Percentiles rank a stretch among this genome's conserved stretches.
Conservation (phyloP, 1,284 basidiomycete species). For the Taiwanofungus camphoratus region DNA sequence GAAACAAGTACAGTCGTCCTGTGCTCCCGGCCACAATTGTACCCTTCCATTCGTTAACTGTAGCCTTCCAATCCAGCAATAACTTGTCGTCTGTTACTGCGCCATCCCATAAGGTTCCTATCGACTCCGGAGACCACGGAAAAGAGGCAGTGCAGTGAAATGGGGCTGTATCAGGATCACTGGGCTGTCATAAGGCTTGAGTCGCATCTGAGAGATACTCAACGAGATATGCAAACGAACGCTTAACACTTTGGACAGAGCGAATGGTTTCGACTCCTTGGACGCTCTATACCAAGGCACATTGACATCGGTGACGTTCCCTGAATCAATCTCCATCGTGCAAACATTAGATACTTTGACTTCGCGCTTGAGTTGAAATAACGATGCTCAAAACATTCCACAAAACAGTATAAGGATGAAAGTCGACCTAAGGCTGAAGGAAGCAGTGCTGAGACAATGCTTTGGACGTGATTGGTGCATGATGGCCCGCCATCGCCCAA, state of each 20-base stretch:
- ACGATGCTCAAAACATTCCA: too few relatives aligned
- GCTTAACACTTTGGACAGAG: conserved; percentile 28
- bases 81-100: conserved; percentile 26
- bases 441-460: too few relatives aligned
- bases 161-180: conserved; percentile 6
- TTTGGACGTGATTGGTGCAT: background rate
- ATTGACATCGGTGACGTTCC: background rate
- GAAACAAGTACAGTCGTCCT: conserved; percentile 33
- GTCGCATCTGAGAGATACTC: conserved; percentile 2
- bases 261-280: conserved; percentile 32
- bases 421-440: too few relatives aligned
- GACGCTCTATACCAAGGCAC: conserved; percentile 37
- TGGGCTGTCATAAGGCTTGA: conserved; percentile 18
- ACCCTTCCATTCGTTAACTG: conserved; percentile 42
- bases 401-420: too few relatives aligned
- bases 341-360: too few relatives aligned
- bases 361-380: too few relatives aligned
- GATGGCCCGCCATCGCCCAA: background rate
- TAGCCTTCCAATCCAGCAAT: conserved; percentile 37
- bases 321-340: background rate
- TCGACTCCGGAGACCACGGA: conserved; percentile 49
- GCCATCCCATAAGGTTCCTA: conserved; percentile 44
- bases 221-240: conserved; percentile 21
- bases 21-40: conserved; percentile 45
- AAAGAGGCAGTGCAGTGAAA: conserved; percentile 41